Conservation (phyloP, 129 eudicot species). For the Escallonia herrerae region DNA sequence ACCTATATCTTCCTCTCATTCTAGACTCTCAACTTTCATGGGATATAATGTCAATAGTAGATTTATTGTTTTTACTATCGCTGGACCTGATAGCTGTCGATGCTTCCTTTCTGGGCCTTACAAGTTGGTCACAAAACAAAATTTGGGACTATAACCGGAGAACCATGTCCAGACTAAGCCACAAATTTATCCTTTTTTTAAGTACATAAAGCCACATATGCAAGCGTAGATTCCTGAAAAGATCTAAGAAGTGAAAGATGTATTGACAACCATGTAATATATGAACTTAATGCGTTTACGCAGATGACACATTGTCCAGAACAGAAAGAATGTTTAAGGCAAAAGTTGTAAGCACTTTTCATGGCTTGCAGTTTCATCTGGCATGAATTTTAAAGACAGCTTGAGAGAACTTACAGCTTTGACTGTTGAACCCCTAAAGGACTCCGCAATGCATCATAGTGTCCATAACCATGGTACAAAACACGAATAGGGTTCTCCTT, state of each 20-base stretch:
- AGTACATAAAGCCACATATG: no score
- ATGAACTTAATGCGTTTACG: neutral
- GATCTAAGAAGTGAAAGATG: neutral
- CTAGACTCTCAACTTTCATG: no score
- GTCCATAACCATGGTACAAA: conserved; percentile 85
- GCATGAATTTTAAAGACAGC: conserved; percentile 1
- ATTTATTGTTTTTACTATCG: no score
- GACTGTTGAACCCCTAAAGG: conserved; percentile 17
- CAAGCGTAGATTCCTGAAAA: no score
- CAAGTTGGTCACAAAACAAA: no score
- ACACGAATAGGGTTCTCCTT: conserved; percentile 58
- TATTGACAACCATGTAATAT: neutral
- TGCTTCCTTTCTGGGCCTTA: no score
- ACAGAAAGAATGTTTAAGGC: neutral
- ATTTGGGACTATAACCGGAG: no score
- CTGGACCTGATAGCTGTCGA: no score
- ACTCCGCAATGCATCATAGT: conserved; percentile 61
- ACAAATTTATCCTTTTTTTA: no score
- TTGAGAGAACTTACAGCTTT: conserved; percentile 19
- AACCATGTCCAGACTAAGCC: no score
- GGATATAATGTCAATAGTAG: no score
- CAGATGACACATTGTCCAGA: neutral
- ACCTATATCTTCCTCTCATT: no score
- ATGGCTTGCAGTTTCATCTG: neutral
- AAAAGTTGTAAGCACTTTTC: neutral